A percentile compares a stretch with the other conserved stretches of the same genome.
Conservation (phyloP, 768 basidiomycete genomes). For the Daedaleopsis sinensis region DNA sequence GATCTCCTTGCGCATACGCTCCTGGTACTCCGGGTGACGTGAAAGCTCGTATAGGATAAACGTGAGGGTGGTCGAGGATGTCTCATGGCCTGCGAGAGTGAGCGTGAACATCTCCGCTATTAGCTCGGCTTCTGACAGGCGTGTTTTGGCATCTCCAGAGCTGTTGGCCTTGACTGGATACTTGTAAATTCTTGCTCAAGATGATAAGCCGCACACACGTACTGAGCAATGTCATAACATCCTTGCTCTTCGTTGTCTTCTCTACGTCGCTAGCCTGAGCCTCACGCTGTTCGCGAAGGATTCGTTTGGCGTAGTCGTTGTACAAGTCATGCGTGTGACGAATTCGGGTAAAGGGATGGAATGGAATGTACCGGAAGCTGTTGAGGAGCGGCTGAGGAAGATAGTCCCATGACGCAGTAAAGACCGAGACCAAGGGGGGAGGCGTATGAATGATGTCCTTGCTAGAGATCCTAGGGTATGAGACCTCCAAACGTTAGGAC, state of each 20-base stretch:
- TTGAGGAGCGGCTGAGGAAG: constrained; percentile 15
- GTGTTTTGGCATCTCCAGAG: constrained; percentile 14
- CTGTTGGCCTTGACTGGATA: constrained; percentile 19
- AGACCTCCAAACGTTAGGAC: too few relatives aligned
- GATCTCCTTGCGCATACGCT: constrained; percentile 19
- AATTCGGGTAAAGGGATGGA: constrained; percentile 8
- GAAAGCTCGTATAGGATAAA: constrained; percentile 15
- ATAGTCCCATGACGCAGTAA: constrained; percentile 24
- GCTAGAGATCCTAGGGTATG: neutral
- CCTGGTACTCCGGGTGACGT: constrained; percentile 10
- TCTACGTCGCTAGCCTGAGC: constrained; percentile 6
- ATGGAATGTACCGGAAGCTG: constrained; percentile 15
- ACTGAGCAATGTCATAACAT: constrained; percentile 25
- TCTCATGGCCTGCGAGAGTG: constrained; percentile 19
- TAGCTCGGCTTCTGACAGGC: constrained; percentile 16
- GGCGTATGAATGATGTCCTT: constrained; percentile 11
- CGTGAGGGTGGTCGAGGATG: constrained; percentile 8
- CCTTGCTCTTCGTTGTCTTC: constrained; percentile 14
- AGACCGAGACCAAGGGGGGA: constrained; percentile 2
- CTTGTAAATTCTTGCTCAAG: neutral
- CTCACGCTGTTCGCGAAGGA: constrained; percentile 13
- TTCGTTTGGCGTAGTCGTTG: constrained; percentile 5
- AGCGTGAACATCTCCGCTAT: constrained; percentile 21
- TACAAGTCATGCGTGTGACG: constrained; percentile 6
- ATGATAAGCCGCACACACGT: neutral